Conservation (phyloP, 306 rosid genomes). For the Ziziphus jujuba region DNA sequence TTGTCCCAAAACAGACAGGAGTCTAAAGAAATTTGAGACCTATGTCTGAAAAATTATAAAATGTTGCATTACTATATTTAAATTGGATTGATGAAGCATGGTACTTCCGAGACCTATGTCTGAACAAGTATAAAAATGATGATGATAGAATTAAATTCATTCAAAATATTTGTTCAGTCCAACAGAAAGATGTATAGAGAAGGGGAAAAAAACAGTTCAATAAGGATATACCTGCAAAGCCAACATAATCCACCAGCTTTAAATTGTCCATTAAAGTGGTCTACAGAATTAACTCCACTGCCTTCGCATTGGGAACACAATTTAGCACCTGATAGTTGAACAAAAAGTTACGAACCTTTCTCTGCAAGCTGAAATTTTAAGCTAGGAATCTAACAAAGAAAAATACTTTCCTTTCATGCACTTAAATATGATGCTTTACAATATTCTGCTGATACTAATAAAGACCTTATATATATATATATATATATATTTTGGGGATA, state of each 20-base stretch:
- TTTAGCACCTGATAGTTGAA: constrained; percentile 58
- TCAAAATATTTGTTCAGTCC: background rate
- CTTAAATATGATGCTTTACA: background rate
- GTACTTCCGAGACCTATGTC: too few relatives aligned
- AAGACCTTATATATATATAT: too few relatives aligned
- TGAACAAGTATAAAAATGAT: background rate
- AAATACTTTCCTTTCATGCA: background rate
- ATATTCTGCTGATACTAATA: background rate
- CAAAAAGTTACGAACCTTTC: constrained; percentile 1
- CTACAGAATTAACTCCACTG: constrained; percentile 74
- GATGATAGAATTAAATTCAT: background rate
- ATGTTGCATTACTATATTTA: background rate
- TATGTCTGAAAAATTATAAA: background rate
- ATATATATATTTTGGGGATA: too few relatives aligned
- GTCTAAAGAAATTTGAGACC: background rate
- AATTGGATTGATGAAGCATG: background rate
- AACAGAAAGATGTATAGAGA: background rate
- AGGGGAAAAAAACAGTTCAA: constrained; percentile 11
- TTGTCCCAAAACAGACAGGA: background rate
- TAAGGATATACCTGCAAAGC: constrained; percentile 83
- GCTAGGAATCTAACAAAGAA: constrained; percentile 2
- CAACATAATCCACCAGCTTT: constrained; percentile 96
- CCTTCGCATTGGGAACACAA: constrained; percentile 78
- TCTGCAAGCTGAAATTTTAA: constrained; percentile 13
- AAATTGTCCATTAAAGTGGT: constrained; percentile 90